Evolutionary conservation across 2,329 filamentous ascomycete species (phyloP).

Genomic region (Hymenoscyphus repandus): DNA sequence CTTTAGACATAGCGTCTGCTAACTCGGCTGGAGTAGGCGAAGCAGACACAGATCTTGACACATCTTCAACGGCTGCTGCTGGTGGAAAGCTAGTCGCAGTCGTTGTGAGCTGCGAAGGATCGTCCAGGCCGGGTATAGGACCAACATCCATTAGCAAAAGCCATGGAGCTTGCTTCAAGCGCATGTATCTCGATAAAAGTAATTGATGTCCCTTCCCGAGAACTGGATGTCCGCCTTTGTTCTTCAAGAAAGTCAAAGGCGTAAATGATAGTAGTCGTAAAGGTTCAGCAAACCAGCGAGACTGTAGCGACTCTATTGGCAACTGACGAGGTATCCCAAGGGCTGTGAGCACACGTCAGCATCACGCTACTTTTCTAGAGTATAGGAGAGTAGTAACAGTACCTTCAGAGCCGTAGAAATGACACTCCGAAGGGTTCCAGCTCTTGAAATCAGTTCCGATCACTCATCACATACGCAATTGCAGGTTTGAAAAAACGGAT

Average conservation of each 20-base stretch:
- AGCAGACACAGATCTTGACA: slow-evolving; percentile 31
- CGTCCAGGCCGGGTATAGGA: slow-evolving; percentile 37
- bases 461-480: slow-evolving; percentile 18
- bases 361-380: too few relatives aligned
- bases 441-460: slow-evolving; percentile 12
- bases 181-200: slow-evolving; percentile 58
- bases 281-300: slow-evolving; percentile 65
- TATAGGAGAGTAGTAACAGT: slow-evolving; percentile 15
- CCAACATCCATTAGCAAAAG: slow-evolving; percentile 59
- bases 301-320: slow-evolving; percentile 55
- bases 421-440: slow-evolving; percentile 26
- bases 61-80: slow-evolving; percentile 38
- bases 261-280: slow-evolving; percentile 56
- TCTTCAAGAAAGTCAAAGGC: slow-evolving; percentile 51
- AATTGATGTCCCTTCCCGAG: slow-evolving; percentile 56
- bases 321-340: slow-evolving; percentile 53
- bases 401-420: slow-evolving; percentile 24
- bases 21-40: slow-evolving; percentile 71
- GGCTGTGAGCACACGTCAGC: slow-evolving; percentile 12
- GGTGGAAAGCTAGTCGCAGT: slow-evolving; percentile 31
- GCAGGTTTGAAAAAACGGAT: slow-evolving; percentile 16
- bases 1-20: slow-evolving; percentile 34
- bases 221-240: slow-evolving; percentile 57
- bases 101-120: slow-evolving; percentile 25
- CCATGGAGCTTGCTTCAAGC: slow-evolving; percentile 57